These are phyloP conservation scores for Rhytidiadelphus loreus DNA, from an alignment of 225 moss, liverwort and hornwort species.

Conservation along the genomic window DNA sequence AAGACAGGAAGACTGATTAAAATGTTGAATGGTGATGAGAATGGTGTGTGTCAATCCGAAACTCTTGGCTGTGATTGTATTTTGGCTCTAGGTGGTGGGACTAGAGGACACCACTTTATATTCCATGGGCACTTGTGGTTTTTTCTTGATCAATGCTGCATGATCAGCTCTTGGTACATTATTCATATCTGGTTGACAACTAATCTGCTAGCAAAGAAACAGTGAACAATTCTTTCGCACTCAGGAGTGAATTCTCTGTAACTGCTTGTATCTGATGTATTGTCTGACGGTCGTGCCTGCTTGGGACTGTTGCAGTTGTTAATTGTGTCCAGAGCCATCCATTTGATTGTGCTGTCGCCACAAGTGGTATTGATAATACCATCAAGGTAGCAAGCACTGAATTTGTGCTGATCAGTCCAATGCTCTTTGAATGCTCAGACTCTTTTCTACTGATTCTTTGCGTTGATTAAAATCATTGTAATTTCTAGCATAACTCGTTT, in stretches of 20 bases:
- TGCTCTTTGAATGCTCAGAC: not conserved
- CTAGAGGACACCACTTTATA: not conserved
- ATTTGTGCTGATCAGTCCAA: not conserved
- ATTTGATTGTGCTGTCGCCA: conserved; percentile 90
- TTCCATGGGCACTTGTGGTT: not conserved
- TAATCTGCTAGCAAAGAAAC: not conserved
- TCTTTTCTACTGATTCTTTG: not conserved
- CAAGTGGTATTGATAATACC: conserved; percentile 96
- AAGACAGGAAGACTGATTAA: conserved; percentile 89
- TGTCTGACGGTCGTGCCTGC: not conserved
- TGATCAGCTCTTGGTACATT: not conserved
- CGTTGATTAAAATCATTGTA: not conserved
- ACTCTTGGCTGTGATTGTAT: not conserved
- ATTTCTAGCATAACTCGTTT: not conserved
- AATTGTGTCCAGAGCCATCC: conserved; percentile 99
- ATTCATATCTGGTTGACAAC: not conserved
- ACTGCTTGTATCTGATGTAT: not conserved
- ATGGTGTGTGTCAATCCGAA: conserved; percentile 29
- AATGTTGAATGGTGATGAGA: conserved; percentile 88
- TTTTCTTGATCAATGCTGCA: not conserved
- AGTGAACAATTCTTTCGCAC: not conserved
- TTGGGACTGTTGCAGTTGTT: conserved; percentile 62
- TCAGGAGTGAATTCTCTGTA: not conserved
- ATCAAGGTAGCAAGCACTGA: conserved; percentile 54
- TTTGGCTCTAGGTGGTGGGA: not conserved